These are phyloP conservation scores for Nicotiana benthamiana DNA, from an alignment of 257 asterid species.

Conservation along the genomic window DNA sequence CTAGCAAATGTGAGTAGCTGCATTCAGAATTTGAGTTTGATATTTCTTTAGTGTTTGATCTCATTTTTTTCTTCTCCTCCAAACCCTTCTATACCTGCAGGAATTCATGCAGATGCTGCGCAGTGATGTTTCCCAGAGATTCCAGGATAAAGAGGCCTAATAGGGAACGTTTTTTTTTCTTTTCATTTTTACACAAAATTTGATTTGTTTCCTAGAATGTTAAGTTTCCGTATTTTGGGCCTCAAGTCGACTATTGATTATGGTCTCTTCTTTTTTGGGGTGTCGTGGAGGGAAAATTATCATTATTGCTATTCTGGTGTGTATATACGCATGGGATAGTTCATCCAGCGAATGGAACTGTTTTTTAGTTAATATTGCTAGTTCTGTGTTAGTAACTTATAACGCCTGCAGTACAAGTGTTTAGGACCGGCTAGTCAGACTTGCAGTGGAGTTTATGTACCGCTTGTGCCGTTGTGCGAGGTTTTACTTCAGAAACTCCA, in stretches of 20 bases:
- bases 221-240: background rate
- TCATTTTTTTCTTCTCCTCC: background rate
- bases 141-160: conserved; percentile 21
- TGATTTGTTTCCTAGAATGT: background rate
- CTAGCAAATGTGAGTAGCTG: conserved; percentile 35
- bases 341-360: background rate
- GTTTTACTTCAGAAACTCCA: too few relatives aligned
- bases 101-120: conserved; percentile 57
- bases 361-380: background rate
- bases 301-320: background rate
- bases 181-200: background rate
- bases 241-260: background rate
- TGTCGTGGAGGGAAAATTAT: background rate
- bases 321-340: background rate
- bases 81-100: conserved; percentile 15
- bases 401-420: background rate
- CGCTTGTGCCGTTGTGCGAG: background rate
- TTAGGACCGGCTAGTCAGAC: too few relatives aligned
- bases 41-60: background rate
- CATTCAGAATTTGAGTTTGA: background rate
- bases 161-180: background rate
- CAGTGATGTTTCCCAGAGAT: conserved; percentile 32
- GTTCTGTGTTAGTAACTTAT: background rate
- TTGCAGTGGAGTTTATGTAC: too few relatives aligned
- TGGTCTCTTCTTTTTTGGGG: background rate